phyloP scores from a whole-genome alignment of 805 yeast genomes.

The Sugiyamaella qingdaonensis region DNA sequence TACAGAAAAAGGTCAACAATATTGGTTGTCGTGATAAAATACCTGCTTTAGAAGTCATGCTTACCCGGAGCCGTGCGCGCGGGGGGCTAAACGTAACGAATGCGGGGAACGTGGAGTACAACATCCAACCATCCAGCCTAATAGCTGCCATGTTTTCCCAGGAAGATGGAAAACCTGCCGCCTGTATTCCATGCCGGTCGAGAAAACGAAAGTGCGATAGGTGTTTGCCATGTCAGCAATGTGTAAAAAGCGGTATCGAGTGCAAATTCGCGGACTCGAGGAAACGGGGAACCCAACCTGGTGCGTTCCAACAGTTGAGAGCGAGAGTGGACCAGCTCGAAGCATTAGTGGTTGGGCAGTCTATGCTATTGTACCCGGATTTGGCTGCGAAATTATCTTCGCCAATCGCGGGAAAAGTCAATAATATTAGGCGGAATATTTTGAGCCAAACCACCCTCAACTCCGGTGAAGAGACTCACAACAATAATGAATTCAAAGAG shows the following conservation, averaged over 20 bases:
- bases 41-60: too few species aligned
- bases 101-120: not conserved
- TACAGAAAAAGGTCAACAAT: too few species aligned
- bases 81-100: too few species aligned
- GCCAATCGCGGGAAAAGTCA: not conserved
- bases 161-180: not conserved
- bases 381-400: not conserved
- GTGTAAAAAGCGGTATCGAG: conserved; percentile 5
- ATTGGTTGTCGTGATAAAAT: too few species aligned
- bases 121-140: too few species aligned
- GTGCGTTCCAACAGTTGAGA: conserved; percentile 9
- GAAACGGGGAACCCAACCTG: conserved; percentile 11
- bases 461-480: not conserved
- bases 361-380: conserved; percentile 8
- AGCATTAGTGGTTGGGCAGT: conserved; percentile 14
- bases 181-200: conserved; percentile 14
- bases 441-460: not conserved
- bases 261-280: conserved; percentile 12
- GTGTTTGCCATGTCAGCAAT: conserved; percentile 12
- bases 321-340: conserved; percentile 14
- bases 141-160: not conserved
- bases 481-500: too few species aligned
- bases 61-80: too few species aligned
- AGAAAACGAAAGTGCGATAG: conserved; percentile 16
- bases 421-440: not conserved